Conservation (phyloP, 75 land plant genomes). For the Cunninghamia lanceolata region DNA sequence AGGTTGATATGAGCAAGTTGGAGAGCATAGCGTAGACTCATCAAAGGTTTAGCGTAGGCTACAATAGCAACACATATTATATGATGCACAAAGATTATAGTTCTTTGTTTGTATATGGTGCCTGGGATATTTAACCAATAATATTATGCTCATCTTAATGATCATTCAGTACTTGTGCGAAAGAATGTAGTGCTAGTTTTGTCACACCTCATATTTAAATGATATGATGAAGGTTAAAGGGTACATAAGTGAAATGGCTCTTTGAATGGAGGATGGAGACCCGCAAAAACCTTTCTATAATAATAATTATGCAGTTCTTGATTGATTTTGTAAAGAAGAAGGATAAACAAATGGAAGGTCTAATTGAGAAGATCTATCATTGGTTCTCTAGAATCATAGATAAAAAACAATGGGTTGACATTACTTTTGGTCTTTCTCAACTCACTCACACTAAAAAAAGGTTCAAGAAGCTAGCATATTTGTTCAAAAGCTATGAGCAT, state of each 20-base stretch:
- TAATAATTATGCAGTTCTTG: slow-evolving; percentile 93
- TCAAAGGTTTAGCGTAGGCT: too few species aligned
- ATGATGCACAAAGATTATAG: too few species aligned
- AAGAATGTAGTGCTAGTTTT: slow-evolving; percentile 97
- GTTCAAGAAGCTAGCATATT: slow-evolving; percentile 79
- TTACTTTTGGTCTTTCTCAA: slow-evolving; percentile 94
- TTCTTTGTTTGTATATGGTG: too few species aligned
- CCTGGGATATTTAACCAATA: too few species aligned
- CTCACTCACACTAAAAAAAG: slow-evolving; percentile 83
- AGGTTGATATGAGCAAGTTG: too few species aligned
- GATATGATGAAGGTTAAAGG: slow-evolving; percentile 99
- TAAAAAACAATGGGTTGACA: slow-evolving; percentile 73
- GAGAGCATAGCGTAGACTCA: too few species aligned
- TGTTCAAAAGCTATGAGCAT: slow-evolving; percentile 81
- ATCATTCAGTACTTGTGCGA: slow-evolving; percentile 68
- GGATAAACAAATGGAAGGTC: slow-evolving; percentile 97
- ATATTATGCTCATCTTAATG: slow-evolving; percentile 78
- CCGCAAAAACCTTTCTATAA: slow-evolving; percentile 72
- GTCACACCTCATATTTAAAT: slow-evolving; percentile 95
- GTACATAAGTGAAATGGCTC: slow-evolving; percentile 92
- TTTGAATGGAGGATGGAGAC: slow-evolving; percentile 86
- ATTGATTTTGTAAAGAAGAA: slow-evolving; percentile 95
- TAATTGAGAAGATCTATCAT: slow-evolving; percentile 94
- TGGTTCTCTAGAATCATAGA: slow-evolving; percentile 80
- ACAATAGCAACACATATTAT: too few species aligned